Percentiles rank a stretch among this genome's conserved stretches.
phyloP scores from a whole-genome alignment of 1,284 basidiomycete species.

The Phenoliferia sp. region DNA sequence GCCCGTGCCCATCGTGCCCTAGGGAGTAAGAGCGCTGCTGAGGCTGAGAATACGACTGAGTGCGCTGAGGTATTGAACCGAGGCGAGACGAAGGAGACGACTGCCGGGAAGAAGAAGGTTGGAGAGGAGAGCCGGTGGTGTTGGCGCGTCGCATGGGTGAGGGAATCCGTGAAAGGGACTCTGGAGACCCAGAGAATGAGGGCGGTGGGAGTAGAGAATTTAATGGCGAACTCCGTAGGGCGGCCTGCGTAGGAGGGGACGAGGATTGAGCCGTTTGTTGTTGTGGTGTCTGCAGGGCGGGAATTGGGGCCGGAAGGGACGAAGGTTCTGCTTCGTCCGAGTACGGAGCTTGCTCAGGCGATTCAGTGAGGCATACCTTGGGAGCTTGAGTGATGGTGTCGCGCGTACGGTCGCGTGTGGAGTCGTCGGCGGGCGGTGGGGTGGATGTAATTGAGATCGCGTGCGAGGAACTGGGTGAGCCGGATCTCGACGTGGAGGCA shows the following conservation, averaged over 20 bases:
- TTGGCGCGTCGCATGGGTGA: slow-evolving; percentile 1
- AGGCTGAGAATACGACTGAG: not conserved
- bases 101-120: not conserved
- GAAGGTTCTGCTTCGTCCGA: no score
- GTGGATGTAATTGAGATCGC: not conserved
- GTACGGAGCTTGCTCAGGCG: no score
- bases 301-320: no score
- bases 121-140: slow-evolving; percentile 4
- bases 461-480: slow-evolving; percentile 4
- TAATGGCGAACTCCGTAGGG: not conserved
- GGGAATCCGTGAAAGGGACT: not conserved
- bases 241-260: not conserved
- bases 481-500: not conserved
- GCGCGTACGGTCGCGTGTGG: no score
- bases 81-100: not conserved
- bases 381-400: no score
- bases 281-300: no score
- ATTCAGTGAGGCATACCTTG: no score
- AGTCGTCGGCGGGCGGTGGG: no score
- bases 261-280: no score
- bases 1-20: not conserved
- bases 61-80: not conserved
- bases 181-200: not conserved
- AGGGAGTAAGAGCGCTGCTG: not conserved
- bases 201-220: not conserved